Evolutionary conservation across 495 filamentous ascomycete genomes (phyloP).

Genomic region (Hypomontagnella submonticulosa): DNA sequence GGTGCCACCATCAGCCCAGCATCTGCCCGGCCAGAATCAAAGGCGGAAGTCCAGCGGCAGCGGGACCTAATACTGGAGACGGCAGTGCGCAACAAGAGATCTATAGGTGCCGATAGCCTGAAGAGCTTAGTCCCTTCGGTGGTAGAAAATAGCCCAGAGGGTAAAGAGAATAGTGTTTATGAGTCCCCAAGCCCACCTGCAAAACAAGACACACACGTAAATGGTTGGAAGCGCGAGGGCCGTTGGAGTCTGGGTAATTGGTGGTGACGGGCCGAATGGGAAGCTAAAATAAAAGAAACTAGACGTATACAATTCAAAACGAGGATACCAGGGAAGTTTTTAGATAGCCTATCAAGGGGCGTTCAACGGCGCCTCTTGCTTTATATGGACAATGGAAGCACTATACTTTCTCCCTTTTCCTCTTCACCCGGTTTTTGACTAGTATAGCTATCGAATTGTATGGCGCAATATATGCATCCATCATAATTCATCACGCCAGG

Average conservation of each 20-base stretch:
- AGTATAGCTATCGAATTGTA: neutral
- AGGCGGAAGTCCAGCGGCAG: slow-evolving; percentile 39
- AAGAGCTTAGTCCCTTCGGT: slow-evolving; percentile 57
- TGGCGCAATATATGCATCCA: no score
- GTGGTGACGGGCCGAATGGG: slow-evolving; percentile 27
- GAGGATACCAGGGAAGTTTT: slow-evolving; percentile 11
- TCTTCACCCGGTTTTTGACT: neutral
- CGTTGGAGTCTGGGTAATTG: slow-evolving; percentile 44
- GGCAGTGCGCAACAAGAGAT: slow-evolving; percentile 55
- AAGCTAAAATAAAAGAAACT: neutral
- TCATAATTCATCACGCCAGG: slow-evolving; percentile 82
- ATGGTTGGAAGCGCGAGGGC: slow-evolving; percentile 29
- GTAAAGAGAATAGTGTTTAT: slow-evolving; percentile 35
- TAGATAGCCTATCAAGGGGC: slow-evolving; percentile 24
- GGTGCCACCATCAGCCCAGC: slow-evolving; percentile 10
- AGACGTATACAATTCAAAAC: slow-evolving; percentile 13
- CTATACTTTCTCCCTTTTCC: neutral
- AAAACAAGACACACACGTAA: slow-evolving; percentile 1
- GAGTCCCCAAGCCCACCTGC: slow-evolving; percentile 15
- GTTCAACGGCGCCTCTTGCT: slow-evolving; percentile 4
- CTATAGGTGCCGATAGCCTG: slow-evolving; percentile 55
- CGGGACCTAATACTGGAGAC: slow-evolving; percentile 50
- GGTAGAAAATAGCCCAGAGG: slow-evolving; percentile 14
- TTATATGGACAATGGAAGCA: slow-evolving; percentile 2
- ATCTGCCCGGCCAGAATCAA: slow-evolving; percentile 19